Evolutionary conservation across 2,329 filamentous ascomycete species (phyloP), one percentile per base, ranked within the genome.

Genomic region (Hortaea werneckii): DNA sequence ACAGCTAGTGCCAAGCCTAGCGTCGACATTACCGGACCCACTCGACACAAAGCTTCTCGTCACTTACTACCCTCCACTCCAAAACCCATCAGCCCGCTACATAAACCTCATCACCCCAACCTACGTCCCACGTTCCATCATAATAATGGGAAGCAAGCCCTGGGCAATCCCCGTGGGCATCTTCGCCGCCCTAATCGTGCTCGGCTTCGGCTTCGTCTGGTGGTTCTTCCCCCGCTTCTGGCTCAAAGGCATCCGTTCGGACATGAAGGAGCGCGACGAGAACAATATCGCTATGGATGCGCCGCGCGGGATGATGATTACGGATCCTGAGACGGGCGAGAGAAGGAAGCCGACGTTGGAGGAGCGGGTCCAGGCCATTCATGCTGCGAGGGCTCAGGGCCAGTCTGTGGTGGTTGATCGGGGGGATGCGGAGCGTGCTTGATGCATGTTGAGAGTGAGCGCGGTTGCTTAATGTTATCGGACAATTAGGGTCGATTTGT

Each of bases 211-310:
- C 37, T 57, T 58, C 43, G 44, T 60, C 44, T 60, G 54, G 53
- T 58, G 53, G 51, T 59, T 52, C 55, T 59, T 61, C 38, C 58
- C 58, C 5, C 52, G 54, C 29, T 40, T 50, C 7, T 59, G 50
- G 44, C 48, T 50, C 2, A 51, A 49, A 12, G 58, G 58, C 12
- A 45, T 58, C 7, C 42, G 50, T 9, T 42, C 42, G 9, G 58
- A 60, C 27, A 49, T 48, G 20, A 42, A 46, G 9, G 43, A 46
- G 2, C 42, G 56, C 7, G 48, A 51, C 13, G 20, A 20, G 20
- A 49, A 47, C 38, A 46, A 51, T 39, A 20, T 20, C 20, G 4
- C 20, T 4, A 20, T 37, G 10, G n/a, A 35, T 35, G 13, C 20
- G 37, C 11, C 37, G 37, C 20, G 20, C 11, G 20, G 37, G 9